phyloP scores from a whole-genome alignment of 2,329 filamentous ascomycete genomes.

The Ascochyta fabae region DNA sequence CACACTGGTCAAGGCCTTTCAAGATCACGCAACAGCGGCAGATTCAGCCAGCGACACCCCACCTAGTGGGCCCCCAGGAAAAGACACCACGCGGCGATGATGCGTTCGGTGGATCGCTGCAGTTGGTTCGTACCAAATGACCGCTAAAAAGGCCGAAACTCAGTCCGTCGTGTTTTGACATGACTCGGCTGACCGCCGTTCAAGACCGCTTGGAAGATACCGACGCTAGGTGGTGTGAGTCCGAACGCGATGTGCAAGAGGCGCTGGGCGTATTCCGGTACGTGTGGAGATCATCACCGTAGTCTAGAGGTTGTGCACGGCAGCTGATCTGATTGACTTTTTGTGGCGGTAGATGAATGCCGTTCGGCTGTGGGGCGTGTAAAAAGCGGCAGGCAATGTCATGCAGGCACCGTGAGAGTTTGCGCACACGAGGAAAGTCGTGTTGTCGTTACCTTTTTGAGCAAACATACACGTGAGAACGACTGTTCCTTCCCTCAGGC shows the following conservation, averaged over 20 bases:
- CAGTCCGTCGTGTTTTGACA: slow-evolving; percentile 12
- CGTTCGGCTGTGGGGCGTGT: not conserved
- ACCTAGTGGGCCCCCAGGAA: slow-evolving; percentile 6
- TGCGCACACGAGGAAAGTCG: not conserved
- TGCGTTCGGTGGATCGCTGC: slow-evolving; percentile 17
- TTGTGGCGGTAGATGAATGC: not conserved
- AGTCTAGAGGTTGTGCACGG: slow-evolving; percentile 1
- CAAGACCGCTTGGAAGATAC: not conserved
- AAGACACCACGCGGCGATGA: slow-evolving; percentile 17
- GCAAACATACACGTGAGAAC: slow-evolving; percentile 13
- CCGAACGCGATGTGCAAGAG: slow-evolving; percentile 4
- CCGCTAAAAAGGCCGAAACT: slow-evolving; percentile 13
- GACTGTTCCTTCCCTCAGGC: slow-evolving; percentile 3
- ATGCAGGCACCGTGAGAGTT: slow-evolving; percentile 5
- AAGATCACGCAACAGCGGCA: slow-evolving; percentile 9
- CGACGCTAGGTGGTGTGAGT: slow-evolving; percentile 6
- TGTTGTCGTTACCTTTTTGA: not conserved
- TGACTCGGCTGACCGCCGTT: slow-evolving; percentile 20
- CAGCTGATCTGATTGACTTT: slow-evolving; percentile 4
- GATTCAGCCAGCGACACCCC: not conserved
- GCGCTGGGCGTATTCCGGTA: slow-evolving; percentile 13
- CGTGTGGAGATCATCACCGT: slow-evolving; percentile 16
- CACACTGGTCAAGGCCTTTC: slow-evolving; percentile 2
- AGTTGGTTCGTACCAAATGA: slow-evolving; percentile 8
- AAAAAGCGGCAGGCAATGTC: slow-evolving; percentile 1